Evolutionary conservation across 345 rosid species (phyloP).

Genomic region (Brassica cretica): DNA sequence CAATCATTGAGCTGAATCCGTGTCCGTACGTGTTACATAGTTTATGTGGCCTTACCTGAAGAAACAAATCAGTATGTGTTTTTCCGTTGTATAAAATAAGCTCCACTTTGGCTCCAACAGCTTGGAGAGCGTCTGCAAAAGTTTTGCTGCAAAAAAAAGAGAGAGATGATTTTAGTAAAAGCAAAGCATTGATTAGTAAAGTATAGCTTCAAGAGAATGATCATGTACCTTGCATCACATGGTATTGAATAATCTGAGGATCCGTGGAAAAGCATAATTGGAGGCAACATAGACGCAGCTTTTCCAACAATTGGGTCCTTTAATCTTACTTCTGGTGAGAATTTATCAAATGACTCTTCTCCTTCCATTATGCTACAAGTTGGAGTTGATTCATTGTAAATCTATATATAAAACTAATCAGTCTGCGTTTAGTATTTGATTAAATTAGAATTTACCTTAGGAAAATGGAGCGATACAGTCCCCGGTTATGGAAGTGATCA

Average conservation of each 20-base stretch:
- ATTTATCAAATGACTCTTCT: conserved; percentile 69
- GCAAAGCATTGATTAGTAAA: neutral
- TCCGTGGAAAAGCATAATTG: conserved; percentile 82
- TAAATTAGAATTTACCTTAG: conserved; percentile 50
- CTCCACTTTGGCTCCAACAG: conserved; percentile 63
- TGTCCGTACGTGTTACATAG: neutral
- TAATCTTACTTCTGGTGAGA: conserved; percentile 82
- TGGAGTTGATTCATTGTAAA: conserved; percentile 1
- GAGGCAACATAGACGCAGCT: conserved; percentile 71
- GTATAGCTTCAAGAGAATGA: conserved; percentile 9
- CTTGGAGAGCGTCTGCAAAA: conserved; percentile 61
- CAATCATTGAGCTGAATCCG: neutral
- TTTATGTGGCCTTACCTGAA: conserved; percentile 62
- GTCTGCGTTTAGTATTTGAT: neutral
- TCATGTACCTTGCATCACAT: conserved; percentile 70
- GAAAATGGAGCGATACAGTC: conserved; percentile 83
- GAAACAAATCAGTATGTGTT: conserved; percentile 90
- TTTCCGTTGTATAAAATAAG: conserved; percentile 71
- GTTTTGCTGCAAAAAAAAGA: conserved; percentile 51
- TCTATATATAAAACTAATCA: neutral
- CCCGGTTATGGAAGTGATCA: conserved; percentile 84
- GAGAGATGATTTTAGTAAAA: neutral
- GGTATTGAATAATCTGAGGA: conserved; percentile 89
- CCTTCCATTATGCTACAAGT: conserved; percentile 93
- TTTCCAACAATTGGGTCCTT: conserved; percentile 58